Evolutionary conservation across 805 yeast genomes (phyloP).

Genomic region (Kazachstania kunashirensis): DNA sequence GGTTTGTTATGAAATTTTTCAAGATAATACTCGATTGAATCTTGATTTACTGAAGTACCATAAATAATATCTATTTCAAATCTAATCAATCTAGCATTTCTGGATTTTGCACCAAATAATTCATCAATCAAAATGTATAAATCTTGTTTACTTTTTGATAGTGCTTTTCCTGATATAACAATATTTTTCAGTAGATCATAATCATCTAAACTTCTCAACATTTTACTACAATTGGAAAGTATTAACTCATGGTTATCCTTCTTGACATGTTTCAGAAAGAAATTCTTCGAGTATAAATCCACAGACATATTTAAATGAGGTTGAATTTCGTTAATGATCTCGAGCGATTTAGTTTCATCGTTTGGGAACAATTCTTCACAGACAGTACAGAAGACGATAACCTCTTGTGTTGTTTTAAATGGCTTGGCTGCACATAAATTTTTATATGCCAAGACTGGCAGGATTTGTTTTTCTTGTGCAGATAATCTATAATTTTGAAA

Average conservation of each 20-base stretch:
- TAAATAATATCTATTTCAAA: constrained; percentile 35
- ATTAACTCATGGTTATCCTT: constrained; percentile 37
- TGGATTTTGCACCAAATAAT: constrained; percentile 28
- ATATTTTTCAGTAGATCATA: constrained; percentile 32
- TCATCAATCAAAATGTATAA: constrained; percentile 24
- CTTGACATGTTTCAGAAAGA: constrained; percentile 41
- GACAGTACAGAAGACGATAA: constrained; percentile 47
- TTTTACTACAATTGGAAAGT: constrained; percentile 33
- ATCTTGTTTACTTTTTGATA: constrained; percentile 37
- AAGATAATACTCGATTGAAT: constrained; percentile 36
- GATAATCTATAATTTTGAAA: constrained; percentile 30
- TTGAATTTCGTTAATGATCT: constrained; percentile 30
- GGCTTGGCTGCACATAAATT: constrained; percentile 47
- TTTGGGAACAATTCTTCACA: constrained; percentile 29
- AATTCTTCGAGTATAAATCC: constrained; percentile 56
- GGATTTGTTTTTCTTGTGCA: constrained; percentile 40
- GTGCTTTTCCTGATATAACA: constrained; percentile 51
- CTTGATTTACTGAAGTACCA: constrained; percentile 12
- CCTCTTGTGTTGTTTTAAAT: constrained; percentile 51
- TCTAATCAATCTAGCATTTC: constrained; percentile 49
- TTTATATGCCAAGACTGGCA: constrained; percentile 52
- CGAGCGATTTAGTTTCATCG: constrained; percentile 27
- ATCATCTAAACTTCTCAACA: constrained; percentile 57
- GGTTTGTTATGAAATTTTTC: constrained; percentile 41
- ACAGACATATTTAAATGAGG: constrained; percentile 26